A percentile compares a stretch with the other conserved stretches of the same genome.
Conservation (phyloP, 352 stramenopile genomes). For the Globisporangium cylindrosporum region DNA sequence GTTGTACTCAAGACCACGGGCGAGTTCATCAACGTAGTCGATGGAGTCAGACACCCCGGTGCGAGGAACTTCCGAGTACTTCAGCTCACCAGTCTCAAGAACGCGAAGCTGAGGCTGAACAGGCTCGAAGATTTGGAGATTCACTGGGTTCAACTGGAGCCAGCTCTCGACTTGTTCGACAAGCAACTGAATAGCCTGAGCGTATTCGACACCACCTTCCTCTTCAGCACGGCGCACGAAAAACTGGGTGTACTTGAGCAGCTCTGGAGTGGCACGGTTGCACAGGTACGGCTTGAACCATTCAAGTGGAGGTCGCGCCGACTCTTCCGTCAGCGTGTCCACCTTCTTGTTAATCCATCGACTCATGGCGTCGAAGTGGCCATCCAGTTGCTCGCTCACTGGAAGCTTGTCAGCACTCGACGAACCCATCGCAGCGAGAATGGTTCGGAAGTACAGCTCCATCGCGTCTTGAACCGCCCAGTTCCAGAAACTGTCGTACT, state of each 20-base stretch:
- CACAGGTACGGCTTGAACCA: conserved; percentile 66
- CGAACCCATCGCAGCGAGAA: conserved; percentile 11
- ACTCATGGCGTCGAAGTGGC: background rate
- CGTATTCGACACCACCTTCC: conserved; percentile 41
- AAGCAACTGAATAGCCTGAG: conserved; percentile 53
- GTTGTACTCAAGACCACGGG: conserved; percentile 57
- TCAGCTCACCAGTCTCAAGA: conserved; percentile 43
- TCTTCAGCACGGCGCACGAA: conserved; percentile 43
- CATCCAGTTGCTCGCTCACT: background rate
- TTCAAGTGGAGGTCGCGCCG: conserved; percentile 30
- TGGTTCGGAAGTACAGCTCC: conserved; percentile 57
- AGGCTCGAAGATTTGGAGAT: conserved; percentile 53
- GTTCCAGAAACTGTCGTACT: conserved; percentile 84
- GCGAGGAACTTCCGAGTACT: conserved; percentile 58
- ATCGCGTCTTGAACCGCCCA: conserved; percentile 71
- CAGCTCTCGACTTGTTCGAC: conserved; percentile 60
- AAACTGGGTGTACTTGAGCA: conserved; percentile 51
- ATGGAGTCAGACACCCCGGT: conserved; percentile 48
- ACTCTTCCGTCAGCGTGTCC: background rate
- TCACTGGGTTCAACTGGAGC: conserved; percentile 52
- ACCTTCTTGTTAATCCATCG: background rate
- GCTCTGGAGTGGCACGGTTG: conserved; percentile 68
- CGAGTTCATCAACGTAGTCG: conserved; percentile 68
- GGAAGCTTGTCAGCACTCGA: background rate
- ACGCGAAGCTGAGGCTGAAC: conserved; percentile 53